Base-by-base conservation (phyloP, 2,329 filamentous ascomycete species). In the Cordyceps militaris region DNA sequence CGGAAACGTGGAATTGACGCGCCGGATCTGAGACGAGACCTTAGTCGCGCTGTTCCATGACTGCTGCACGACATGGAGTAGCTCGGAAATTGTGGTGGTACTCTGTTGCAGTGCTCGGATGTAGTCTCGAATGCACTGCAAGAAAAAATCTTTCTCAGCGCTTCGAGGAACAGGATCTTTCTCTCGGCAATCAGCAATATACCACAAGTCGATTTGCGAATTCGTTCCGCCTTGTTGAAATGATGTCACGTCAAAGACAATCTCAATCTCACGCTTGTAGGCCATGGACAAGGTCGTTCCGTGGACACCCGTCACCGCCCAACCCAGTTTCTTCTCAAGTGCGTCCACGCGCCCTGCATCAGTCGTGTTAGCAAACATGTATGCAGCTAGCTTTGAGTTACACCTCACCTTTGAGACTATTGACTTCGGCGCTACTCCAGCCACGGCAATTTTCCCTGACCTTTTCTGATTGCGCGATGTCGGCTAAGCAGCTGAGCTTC, bases 361-460 rank as follows among this genome's bases (percentile, higher is more conserved):
- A 32, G 21, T 38, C n/a, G 46, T 51, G 69, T 82, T 68, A 81
- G 74, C 60, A 52, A 59, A 58, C 16, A 49, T 42, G 1, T 21
- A 38, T 34, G 34, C 23, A 30, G n/a, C 23, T 49, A 23, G 24
- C 24, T 34, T 30, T 32, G 34, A 10, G 19, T 36, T 38, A 48
- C 23, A 3, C 47, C 67, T 30, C 79, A 89, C 88, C 82, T 80
- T 92, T 91, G n/a, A 96, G 77, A 40, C 77, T 76, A 62, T 81
- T 81, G 62, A 97, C 89, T 72, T 97, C 94, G 28, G 81, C 85
- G 54, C 86, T 83, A 58, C 87, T 93, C 87, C 92, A 97, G 40
- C 93, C 92, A 55, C 92, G 85, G 69, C 88, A 96, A 66, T 96
- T 89, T 69, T 97, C 91, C 61, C 89, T 83, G 26, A 95, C 79